These are phyloP conservation scores for Phoma sp. DNA, from an alignment of 2,329 filamentous ascomycete species.

Conservation along the genomic window DNA sequence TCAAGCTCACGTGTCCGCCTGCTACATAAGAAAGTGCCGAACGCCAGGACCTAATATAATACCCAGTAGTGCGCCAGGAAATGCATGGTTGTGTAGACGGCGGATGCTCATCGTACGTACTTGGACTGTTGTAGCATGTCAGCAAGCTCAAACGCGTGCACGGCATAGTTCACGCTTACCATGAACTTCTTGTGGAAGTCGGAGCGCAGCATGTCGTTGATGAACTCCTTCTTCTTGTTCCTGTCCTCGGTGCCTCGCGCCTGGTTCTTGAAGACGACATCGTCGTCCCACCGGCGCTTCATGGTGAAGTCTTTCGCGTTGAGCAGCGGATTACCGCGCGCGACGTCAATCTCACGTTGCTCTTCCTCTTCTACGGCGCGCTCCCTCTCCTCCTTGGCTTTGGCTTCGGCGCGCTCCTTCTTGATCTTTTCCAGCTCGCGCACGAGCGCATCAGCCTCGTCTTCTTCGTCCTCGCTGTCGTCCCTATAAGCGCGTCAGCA, in stretches of 20 bases:
- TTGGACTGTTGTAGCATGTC: constrained; percentile 36
- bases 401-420: constrained; percentile 79
- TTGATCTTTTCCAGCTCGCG: constrained; percentile 94
- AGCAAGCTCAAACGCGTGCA: background rate
- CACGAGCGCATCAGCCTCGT: constrained; percentile 87
- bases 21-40: constrained; percentile 15
- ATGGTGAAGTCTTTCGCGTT: constrained; percentile 89
- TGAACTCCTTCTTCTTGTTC: constrained; percentile 92
- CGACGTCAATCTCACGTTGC: constrained; percentile 84
- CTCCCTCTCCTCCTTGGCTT: constrained; percentile 82
- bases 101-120: constrained; percentile 46
- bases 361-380: constrained; percentile 82
- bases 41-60: constrained; percentile 18
- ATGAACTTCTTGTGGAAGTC: constrained; percentile 99
- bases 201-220: constrained; percentile 91
- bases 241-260: constrained; percentile 92
- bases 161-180: constrained; percentile 53
- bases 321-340: constrained; percentile 87
- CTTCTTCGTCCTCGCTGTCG: constrained; percentile 62
- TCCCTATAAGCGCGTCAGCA: constrained; percentile 39
- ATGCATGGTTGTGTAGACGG: background rate
- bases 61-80: constrained; percentile 5
- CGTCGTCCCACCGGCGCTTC: constrained; percentile 95
- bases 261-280: constrained; percentile 99
- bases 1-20: constrained; percentile 24